Base-by-base conservation (phyloP, 2,329 filamentous ascomycete genomes). In the Salinomyces thailandicus region DNA sequence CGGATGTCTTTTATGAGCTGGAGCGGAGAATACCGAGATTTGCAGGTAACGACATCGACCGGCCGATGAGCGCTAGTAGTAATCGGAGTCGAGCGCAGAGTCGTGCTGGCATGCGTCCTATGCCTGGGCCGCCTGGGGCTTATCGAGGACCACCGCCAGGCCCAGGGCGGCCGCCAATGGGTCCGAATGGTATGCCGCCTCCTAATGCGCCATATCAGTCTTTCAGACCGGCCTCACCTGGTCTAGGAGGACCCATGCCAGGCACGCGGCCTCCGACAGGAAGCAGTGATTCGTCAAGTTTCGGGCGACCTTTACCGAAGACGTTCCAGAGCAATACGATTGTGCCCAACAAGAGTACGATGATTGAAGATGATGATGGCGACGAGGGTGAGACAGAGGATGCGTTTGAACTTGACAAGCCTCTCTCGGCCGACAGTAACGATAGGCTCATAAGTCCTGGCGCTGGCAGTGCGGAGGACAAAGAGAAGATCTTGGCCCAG, bases 281-380 rank as follows among this genome's bases (percentile, higher is more conserved):
- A 0, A 22, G 36, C 17, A 55, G 52, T 33, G 52, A 55, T 18
- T 38, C 45, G n/a, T 47, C 44, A 15, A 48, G 44, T 20, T 38
- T 77, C 46, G 79, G 81, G 28, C 73, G 84, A 31, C 87, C 87
- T 4, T 75, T 84, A 47, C 81, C 84, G 12, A 94, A 93, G 57
- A 86, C 86, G 24, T 86, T 93, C 47, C 45, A 48, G 57, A 89
- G 82, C 56, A 96, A 93, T 56, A 96, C 86, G 0, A 93, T 96
- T 52, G 82, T 96, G 19, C 91, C 91, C 1, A 96, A 95, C 57
- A 98, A 96, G 64, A 93, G 89, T 53, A 95, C 84, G 1, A 87
- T 96, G 79, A 77, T 96, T 1, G 91, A 98, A 59, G 91, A 96
- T 56, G 87, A 93, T 47, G 86, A 93, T 49, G 61, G 63, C 12